Percentiles rank a stretch among this genome's conserved stretches.
Evolutionary conservation across 106 monocot genomes (phyloP).

Genomic region (Chionographis japonica): DNA sequence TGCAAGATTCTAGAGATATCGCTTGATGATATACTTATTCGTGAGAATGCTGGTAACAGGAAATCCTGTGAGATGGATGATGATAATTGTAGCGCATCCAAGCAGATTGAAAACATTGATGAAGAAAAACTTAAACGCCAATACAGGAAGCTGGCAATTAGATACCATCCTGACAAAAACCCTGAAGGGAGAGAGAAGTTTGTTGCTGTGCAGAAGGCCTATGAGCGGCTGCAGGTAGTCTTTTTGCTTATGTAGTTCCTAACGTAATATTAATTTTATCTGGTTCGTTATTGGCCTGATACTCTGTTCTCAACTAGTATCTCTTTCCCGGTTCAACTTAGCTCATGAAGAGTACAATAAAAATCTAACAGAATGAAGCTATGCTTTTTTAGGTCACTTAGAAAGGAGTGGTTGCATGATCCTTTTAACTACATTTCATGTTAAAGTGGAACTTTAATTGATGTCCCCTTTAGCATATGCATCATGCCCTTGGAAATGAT

Average conservation of each 20-base stretch:
- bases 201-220: slow-evolving; percentile 98
- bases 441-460: too few relatives aligned
- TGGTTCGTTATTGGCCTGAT: too few relatives aligned
- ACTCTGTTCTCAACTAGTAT: too few relatives aligned
- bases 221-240: slow-evolving; percentile 92
- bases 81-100: slow-evolving; percentile 22
- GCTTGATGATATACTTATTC: slow-evolving; percentile 67
- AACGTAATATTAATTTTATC: not conserved
- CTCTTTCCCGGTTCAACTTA: too few relatives aligned
- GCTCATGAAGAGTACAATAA: too few relatives aligned
- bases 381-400: too few relatives aligned
- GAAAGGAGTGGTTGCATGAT: too few relatives aligned
- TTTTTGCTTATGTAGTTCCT: not conserved
- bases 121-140: slow-evolving; percentile 99
- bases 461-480: too few relatives aligned
- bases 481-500: too few relatives aligned
- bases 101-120: slow-evolving; percentile 64
- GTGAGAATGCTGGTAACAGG: slow-evolving; percentile 26
- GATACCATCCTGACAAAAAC: slow-evolving; percentile 98
- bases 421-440: too few relatives aligned
- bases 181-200: slow-evolving; percentile 99
- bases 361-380: too few relatives aligned
- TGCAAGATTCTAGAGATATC: slow-evolving; percentile 89
- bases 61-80: slow-evolving; percentile 22
- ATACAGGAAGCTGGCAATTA: slow-evolving; percentile 90